Conservation (phyloP, 305 asterid species). For the Fraxinus sp. region DNA sequence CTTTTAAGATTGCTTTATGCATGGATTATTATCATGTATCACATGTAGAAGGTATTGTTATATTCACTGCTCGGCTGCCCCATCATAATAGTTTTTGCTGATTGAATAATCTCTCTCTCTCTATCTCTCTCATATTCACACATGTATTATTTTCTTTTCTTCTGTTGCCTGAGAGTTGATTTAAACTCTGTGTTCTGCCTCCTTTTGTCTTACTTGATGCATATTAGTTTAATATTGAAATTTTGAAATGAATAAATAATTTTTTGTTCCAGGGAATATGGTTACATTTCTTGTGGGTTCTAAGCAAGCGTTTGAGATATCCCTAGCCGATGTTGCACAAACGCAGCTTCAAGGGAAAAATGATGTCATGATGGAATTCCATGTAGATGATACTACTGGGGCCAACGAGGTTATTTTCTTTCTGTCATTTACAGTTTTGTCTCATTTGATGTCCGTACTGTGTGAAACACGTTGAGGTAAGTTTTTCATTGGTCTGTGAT, state of each 20-base stretch:
- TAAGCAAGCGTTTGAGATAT: slow-evolving; percentile 92
- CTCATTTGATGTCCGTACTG: background rate
- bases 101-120: background rate
- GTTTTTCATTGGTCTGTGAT: background rate
- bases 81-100: background rate
- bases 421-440: slow-evolving; percentile 3
- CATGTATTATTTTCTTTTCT: background rate
- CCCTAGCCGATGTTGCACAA: slow-evolving; percentile 95
- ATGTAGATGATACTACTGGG: slow-evolving; percentile 94
- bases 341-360: slow-evolving; percentile 97
- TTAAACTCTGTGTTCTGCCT: background rate
- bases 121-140: background rate
- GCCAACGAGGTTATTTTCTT: slow-evolving; percentile 71
- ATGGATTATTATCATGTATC: slow-evolving; percentile 7
- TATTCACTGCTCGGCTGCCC: background rate
- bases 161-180: background rate
- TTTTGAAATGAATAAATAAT: background rate
- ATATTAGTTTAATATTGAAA: background rate
- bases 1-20: background rate
- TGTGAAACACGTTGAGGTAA: background rate
- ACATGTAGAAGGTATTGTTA: background rate
- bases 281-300: slow-evolving; percentile 79
- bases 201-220: background rate
- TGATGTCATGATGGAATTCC: slow-evolving; percentile 94
- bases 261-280: slow-evolving; percentile 63